A percentile compares a stretch with the other conserved stretches of the same genome.
Evolutionary conservation across 2,329 filamentous ascomycete species (phyloP).

Genomic region (Epichloe glyceriae): DNA sequence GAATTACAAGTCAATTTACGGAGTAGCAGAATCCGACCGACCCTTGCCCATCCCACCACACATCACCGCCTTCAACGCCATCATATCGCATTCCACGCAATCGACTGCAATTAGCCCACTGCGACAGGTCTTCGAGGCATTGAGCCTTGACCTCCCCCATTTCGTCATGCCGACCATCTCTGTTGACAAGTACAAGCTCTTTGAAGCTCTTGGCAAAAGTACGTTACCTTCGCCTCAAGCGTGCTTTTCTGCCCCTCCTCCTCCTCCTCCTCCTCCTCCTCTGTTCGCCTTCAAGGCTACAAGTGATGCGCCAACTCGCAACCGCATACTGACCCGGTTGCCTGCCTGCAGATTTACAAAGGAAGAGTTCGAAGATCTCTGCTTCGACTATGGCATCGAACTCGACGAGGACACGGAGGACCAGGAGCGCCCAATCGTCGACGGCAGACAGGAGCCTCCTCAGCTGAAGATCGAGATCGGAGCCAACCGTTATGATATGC

Average conservation of each 20-base stretch:
- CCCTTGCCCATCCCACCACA: constrained; percentile 1
- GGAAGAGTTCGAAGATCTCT: constrained; percentile 90
- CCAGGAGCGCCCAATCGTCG: constrained; percentile 56
- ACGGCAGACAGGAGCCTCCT: constrained; percentile 73
- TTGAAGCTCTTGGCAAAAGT: constrained; percentile 86
- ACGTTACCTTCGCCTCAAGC: constrained; percentile 15
- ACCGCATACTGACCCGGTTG: constrained; percentile 9
- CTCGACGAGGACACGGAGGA: constrained; percentile 89
- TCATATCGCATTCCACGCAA: constrained; percentile 1
- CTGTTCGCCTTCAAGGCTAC: not conserved
- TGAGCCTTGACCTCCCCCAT: constrained; percentile 9
- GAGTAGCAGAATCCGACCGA: not conserved
- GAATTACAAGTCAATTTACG: not conserved
- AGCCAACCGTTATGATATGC: constrained; percentile 87
- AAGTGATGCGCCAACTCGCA: not conserved
- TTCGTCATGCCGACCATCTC: constrained; percentile 81
- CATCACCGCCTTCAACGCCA: constrained; percentile 3
- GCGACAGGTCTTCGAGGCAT: constrained; percentile 8
- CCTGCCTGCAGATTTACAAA: constrained; percentile 57
- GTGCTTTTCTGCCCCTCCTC: constrained; percentile 7
- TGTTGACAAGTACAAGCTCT: constrained; percentile 93
- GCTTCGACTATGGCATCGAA: constrained; percentile 97
- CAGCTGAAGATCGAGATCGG: constrained; percentile 98
- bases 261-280: not conserved
- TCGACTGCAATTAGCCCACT: not conserved